These are phyloP conservation scores for Aspergillus cavernicola DNA, from an alignment of 495 filamentous ascomycete genomes.

Conservation along the genomic window DNA sequence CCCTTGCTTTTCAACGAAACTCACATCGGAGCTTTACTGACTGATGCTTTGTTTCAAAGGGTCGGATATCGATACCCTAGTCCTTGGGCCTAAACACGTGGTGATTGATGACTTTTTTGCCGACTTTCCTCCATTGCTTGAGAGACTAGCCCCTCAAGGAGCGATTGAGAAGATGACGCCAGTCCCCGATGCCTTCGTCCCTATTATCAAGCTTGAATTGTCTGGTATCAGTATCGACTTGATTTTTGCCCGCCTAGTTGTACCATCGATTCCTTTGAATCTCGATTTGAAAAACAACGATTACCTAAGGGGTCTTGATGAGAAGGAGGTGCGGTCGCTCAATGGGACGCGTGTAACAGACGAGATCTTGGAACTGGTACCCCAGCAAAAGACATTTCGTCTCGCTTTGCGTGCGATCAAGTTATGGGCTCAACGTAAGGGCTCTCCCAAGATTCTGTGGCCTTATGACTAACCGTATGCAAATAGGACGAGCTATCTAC, in stretches of 20 bases:
- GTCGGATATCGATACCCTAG: slow-evolving; percentile 95
- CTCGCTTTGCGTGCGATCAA: slow-evolving; percentile 88
- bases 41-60: slow-evolving; percentile 42
- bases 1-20: not conserved
- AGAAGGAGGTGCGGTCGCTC: slow-evolving; percentile 78
- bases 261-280: slow-evolving; percentile 67
- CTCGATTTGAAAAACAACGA: slow-evolving; percentile 76
- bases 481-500: slow-evolving; percentile 74
- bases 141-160: slow-evolving; percentile 65
- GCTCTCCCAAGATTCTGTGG: slow-evolving; percentile 10
- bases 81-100: slow-evolving; percentile 86
- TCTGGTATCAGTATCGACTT: slow-evolving; percentile 90
- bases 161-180: slow-evolving; percentile 82
- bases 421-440: slow-evolving; percentile 87
- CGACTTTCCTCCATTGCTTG: slow-evolving; percentile 72
- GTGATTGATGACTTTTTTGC: slow-evolving; percentile 85
- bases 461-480: not conserved
- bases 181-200: slow-evolving; percentile 86
- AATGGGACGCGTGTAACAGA: slow-evolving; percentile 93
- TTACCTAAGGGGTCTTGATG: slow-evolving; percentile 79
- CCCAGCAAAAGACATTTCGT: slow-evolving; percentile 82
- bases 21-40: slow-evolving; percentile 3
- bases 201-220: slow-evolving; percentile 92
- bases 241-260: slow-evolving; percentile 77
- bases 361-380: slow-evolving; percentile 83